Evolutionary conservation across 345 rosid genomes (phyloP), one percentile per base, ranked within the genome.

Genomic region (Hypericum perforatum): DNA sequence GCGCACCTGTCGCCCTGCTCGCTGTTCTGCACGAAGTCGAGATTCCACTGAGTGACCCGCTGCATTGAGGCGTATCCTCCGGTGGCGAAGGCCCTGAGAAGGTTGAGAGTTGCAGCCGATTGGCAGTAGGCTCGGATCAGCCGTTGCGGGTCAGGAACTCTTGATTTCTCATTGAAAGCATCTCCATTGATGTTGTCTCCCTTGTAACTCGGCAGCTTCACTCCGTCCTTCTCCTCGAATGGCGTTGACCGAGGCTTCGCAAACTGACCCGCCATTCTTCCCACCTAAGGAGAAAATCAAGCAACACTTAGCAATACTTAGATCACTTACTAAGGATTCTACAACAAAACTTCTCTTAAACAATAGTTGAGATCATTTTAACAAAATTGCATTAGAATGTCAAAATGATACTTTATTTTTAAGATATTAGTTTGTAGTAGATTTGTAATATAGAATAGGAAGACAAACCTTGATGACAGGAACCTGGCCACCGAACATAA

Each of bases 211-310:
- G 65, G 70, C 52, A 66, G 50, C 46, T 66, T 66, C 48, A 59
- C 64, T 45, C 70, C 70, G 55, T 66, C 51, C 46, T 42, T 60
- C 53, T 49, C 65, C 60, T 66, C 70, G 29, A 37, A 42, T 48
- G 57, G 22, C n/a, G 49, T 57, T 16, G 70, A 60, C 29, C 70
- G 60, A 2, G 70, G 70, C 56, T 66, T 66, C 42, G 70, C 64
- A 59, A 66, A 66, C 29, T 66, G 70, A 12, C 70, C 70, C 5
- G 70, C 70, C 70, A 66, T 66, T 55, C 70, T 66, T 22, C 70
- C 70, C 42, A 66, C 70, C 70, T 66, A 49, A 14, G 32, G 54
- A 10, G 41, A 10, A n/a, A 45, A 11, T 9, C 16, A 45, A 8
- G 7, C 16, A 45, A 45, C 16, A 22, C 32, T 22, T 4, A n/a